These are phyloP conservation scores for Cochlearia excelsa DNA, from an alignment of 345 rosid species.

Conservation along the genomic window DNA sequence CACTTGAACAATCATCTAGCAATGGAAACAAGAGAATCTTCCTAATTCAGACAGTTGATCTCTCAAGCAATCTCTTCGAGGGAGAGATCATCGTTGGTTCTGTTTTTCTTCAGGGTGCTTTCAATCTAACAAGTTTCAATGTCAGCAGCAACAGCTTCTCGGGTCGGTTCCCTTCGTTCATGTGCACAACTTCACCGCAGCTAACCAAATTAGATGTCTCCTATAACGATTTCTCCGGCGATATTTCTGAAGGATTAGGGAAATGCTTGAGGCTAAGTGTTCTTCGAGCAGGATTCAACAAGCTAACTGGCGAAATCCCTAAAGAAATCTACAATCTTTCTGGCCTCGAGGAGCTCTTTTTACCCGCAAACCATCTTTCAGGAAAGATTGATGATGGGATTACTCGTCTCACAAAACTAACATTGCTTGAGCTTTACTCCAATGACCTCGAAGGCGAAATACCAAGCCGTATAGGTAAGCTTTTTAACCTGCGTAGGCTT, in stretches of 20 bases:
- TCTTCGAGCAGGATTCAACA: conserved; percentile 65
- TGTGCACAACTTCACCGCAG: conserved; percentile 47
- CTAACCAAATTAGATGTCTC: conserved; percentile 56
- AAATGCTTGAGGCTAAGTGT: conserved; percentile 48
- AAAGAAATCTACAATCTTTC: conserved; percentile 45
- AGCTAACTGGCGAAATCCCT: conserved; percentile 59
- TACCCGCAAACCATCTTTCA: conserved; percentile 54
- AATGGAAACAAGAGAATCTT: conserved; percentile 8
- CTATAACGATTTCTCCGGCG: conserved; percentile 48
- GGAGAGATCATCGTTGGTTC: conserved; percentile 42
- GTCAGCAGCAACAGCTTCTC: conserved; percentile 66
- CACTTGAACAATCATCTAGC: conserved; percentile 29
- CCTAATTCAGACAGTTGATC: conserved; percentile 41
- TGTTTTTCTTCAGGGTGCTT: conserved; percentile 37
- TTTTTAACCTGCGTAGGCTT: conserved; percentile 47
- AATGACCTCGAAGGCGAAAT: conserved; percentile 56
- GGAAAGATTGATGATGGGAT: conserved; percentile 50
- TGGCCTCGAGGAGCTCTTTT: conserved; percentile 47
- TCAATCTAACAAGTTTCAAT: conserved; percentile 54
- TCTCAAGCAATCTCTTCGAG: conserved; percentile 62
- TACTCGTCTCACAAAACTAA: conserved; percentile 44
- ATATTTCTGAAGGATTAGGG: conserved; percentile 51
- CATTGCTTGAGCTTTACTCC: conserved; percentile 57
- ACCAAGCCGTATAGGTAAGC: conserved; percentile 52
- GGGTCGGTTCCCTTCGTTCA: conserved; percentile 53